Evolutionary conservation across 768 basidiomycete species (phyloP), one percentile per base, ranked within the genome.

Genomic region (Hericium alpestre): DNA sequence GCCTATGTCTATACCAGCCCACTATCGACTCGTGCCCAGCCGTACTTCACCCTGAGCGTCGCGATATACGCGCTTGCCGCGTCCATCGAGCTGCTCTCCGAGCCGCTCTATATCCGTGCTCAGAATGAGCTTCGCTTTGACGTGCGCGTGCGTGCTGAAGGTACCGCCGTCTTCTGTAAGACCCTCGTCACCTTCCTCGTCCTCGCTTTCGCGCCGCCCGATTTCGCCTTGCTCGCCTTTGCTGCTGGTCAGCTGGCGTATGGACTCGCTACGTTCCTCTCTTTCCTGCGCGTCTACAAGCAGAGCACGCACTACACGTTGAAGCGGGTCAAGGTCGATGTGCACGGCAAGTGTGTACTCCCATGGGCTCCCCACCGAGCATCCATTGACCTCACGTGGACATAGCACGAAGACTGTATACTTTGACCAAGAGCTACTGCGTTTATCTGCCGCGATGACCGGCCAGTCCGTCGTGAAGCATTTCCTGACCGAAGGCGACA

Each of bases 401-500:
- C 2, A 38, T 53, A 70, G 68, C 39, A 65, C 54, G n/a, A 57
- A 56, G 57, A 51, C 58, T 9, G 53, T 64, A 15, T 76, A 74
- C 62, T 80, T 82, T 59, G 74, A 82, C 49, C 60, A 69, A 8
- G 65, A 73, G 27, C 67, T 81, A 15, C 69, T 90, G 12, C 71
- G 73, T 20, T 76, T 98, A 6, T 87, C 92, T 0, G 69, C 81
- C 53, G 90, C 87, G 0, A 89, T 98, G 82, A 93, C 92, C 20
- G 76, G 76, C 1, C 96, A 98, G 67, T 92, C 89, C 0, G 61
- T 96, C 2, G 76, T 97, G 60, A 99, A 99, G 69, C 96, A 98
- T 69, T 80, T 97, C 61, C 74, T 99, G 25, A 98, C 95, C 0
- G 96, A 98, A 66, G 93, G 91, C 3, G 96, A 99, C 69, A 92